Evolutionary conservation across 176 grass and related monocot species (phyloP).

Genomic region (Carex pumila): DNA sequence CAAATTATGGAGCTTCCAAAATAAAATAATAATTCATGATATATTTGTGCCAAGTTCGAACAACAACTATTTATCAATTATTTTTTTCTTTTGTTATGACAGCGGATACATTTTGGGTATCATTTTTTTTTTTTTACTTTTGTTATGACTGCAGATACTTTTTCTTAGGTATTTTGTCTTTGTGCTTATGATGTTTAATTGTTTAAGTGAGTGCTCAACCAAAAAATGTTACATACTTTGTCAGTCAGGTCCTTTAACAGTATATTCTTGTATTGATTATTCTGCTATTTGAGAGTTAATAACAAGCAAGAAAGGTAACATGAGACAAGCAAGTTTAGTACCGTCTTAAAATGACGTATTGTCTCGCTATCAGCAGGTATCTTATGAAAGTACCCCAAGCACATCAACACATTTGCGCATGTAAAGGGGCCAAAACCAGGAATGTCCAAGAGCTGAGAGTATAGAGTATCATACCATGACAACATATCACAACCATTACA

Average conservation of each 20-base stretch:
- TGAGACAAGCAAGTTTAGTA: not conserved
- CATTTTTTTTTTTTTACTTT: not conserved
- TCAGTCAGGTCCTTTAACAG: not conserved
- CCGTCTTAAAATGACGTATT: constrained; percentile 68
- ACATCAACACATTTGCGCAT: constrained; percentile 67
- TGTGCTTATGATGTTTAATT: not conserved
- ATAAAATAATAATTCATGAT: not conserved
- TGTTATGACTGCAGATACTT: not conserved
- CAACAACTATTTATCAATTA: not conserved
- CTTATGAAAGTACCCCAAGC: constrained; percentile 70
- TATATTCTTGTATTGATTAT: not conserved
- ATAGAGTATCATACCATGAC: constrained; percentile 33
- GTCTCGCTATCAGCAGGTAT: constrained; percentile 71
- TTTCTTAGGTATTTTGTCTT: not conserved
- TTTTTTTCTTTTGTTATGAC: not conserved
- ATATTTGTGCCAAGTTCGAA: not conserved
- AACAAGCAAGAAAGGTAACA: not conserved
- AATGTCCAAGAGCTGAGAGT: constrained; percentile 36
- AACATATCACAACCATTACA: constrained; percentile 14
- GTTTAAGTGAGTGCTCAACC: not conserved
- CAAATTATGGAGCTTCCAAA: not conserved
- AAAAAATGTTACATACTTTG: not conserved
- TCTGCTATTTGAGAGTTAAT: not conserved
- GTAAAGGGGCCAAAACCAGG: constrained; percentile 77
- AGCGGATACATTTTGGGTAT: not conserved